A percentile compares a stretch with the other conserved stretches of the same genome.
Conservation (phyloP, 495 filamentous ascomycete species). For the Penicillium longicatenatum region DNA sequence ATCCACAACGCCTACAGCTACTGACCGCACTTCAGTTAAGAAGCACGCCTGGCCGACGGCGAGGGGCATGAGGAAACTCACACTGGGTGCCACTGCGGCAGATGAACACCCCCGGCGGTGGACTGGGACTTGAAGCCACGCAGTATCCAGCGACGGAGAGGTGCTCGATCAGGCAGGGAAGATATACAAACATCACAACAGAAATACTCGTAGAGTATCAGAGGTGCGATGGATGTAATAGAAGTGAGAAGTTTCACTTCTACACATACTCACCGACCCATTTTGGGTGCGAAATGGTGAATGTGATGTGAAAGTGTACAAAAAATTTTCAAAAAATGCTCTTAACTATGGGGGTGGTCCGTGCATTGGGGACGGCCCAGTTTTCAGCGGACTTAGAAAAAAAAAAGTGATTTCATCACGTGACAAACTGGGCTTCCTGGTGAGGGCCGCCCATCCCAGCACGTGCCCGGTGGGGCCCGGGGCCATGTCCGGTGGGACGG, state of each 20-base stretch:
- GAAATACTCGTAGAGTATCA: neutral
- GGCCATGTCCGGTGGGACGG: no score
- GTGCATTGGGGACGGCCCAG: slow-evolving; percentile 2
- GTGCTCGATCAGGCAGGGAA: slow-evolving; percentile 15
- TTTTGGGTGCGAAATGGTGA: slow-evolving; percentile 7
- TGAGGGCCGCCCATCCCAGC: no score
- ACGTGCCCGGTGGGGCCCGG: no score
- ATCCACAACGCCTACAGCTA: neutral
- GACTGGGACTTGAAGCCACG: neutral
- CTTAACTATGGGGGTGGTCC: slow-evolving; percentile 18
- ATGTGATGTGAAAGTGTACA: slow-evolving; percentile 6
- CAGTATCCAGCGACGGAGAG: neutral
- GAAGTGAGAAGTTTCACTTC: slow-evolving; percentile 8
- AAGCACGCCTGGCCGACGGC: neutral
- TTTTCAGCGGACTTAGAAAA: slow-evolving; percentile 5
- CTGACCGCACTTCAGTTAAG: neutral
- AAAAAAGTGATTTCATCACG: neutral
- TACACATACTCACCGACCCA: slow-evolving; percentile 24
- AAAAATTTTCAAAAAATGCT: slow-evolving; percentile 8
- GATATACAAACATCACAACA: neutral
- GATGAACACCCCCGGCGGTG: neutral
- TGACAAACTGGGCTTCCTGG: neutral
- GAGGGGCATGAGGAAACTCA: neutral
- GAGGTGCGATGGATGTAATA: neutral
- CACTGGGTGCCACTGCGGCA: neutral